Base-by-base conservation (phyloP, 495 filamentous ascomycete species). In the Xylaria sp. region DNA sequence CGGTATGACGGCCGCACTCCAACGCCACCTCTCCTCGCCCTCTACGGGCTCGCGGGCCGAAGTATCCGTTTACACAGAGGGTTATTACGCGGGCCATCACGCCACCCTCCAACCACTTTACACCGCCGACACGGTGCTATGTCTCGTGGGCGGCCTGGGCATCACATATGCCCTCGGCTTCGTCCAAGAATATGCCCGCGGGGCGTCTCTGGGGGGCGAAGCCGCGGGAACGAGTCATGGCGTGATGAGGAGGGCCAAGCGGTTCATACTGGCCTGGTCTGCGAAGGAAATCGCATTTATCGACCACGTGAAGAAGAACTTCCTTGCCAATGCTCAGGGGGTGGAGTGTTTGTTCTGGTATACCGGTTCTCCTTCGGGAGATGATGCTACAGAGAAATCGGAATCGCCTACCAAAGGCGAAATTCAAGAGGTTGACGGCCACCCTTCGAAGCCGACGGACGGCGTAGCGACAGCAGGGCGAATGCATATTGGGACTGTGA, bases 231-330 rank as follows among this genome's bases (percentile, higher is more conserved):
- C 7, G 40, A 48, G 3, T 19, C 43, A 19, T 24, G 48, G 40
- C n/a, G 50, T 67, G 19, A 67, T 67, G 46, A 41, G 33, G n/a
- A 35, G 50, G 11, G 33, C 50, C 3, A 52, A n/a, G 46, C 44
- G 64, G 33, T 55, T 67, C 33, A n/a, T 67, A 19, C 64, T 67
- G 9, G 64, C 64, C 24, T 67, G 64, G 64, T 67, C 64, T 41
- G 64, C 64, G 0, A 67, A 41, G 9, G 64, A 67, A 43, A 67
- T 55, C 3, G 46, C 64, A 8, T 55, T 67, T 55, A 67, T 67
- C n/a, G 48, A 67, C 2, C 26, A 67, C 21, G 64, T 67, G 33
- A 67, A 44, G 40, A 40, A 43, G 3, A 67, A 67, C 29, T 67
- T 67, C 50, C 64, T 67, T 3, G 19, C 19, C 4, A 44, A 67